phyloP scores from a whole-genome alignment of 1,284 basidiomycete species.

The Rhizoctonia solani region DNA sequence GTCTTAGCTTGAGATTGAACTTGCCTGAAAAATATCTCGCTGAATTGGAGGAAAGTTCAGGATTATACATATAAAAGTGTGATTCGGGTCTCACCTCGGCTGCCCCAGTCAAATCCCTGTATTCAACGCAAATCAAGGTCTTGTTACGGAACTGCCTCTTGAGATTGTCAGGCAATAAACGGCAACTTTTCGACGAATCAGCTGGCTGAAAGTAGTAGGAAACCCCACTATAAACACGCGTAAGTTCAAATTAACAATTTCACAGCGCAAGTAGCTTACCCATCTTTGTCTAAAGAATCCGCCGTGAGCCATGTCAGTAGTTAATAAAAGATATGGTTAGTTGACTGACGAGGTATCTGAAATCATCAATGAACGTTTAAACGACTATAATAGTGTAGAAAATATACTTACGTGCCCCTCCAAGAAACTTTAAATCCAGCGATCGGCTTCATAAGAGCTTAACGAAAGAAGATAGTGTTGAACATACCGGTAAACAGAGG shows the following conservation, averaged over 20 bases:
- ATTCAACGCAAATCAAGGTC: conserved; percentile 38
- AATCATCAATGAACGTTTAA: background rate
- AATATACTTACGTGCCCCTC: conserved; percentile 36
- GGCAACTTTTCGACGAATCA: conserved; percentile 13
- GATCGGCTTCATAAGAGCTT: background rate
- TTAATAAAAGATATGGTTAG: background rate
- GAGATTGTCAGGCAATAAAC: conserved; percentile 22
- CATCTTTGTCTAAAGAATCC: conserved; percentile 16
- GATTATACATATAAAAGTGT: background rate
- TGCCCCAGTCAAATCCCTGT: conserved; percentile 9
- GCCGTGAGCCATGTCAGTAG: no score
- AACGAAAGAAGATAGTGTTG: background rate
- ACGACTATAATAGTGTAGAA: background rate
- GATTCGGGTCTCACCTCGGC: background rate
- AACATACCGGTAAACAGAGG: conserved; percentile 36
- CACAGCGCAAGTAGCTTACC: background rate
- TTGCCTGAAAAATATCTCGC: conserved; percentile 38
- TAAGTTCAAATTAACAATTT: background rate
- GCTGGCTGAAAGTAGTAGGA: conserved; percentile 37
- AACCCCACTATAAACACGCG: background rate
- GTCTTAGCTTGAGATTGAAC: background rate
- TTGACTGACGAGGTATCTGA: conserved; percentile 28
- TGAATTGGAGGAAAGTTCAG: conserved; percentile 3
- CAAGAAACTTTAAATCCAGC: conserved; percentile 31
- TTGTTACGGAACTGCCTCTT: conserved; percentile 36